Evolutionary conservation across 768 basidiomycete genomes (phyloP).

Genomic region (Thelephora ganbajun): DNA sequence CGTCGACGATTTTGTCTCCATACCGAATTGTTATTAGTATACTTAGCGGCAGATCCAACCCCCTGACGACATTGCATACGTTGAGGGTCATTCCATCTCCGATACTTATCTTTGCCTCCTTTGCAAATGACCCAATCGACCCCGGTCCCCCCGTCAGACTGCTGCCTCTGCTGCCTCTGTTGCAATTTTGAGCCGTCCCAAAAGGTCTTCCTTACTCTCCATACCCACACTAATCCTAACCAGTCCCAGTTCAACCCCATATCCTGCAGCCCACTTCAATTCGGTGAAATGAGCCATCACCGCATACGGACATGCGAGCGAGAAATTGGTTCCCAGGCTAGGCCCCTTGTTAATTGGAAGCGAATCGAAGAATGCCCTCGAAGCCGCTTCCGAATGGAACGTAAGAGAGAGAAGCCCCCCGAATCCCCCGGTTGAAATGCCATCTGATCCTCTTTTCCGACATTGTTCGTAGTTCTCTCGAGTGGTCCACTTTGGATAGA

Average conservation of each 20-base stretch:
- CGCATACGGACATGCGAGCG: constrained; percentile 86
- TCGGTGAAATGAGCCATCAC: constrained; percentile 85
- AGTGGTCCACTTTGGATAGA: constrained; percentile 78
- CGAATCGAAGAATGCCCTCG: constrained; percentile 72
- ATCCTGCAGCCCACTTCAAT: constrained; percentile 81
- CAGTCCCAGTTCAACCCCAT: constrained; percentile 71
- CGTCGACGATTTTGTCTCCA: too few species aligned
- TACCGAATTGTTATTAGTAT: too few species aligned
- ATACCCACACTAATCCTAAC: constrained; percentile 88
- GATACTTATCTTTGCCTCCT: too few species aligned
- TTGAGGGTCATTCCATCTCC: too few species aligned
- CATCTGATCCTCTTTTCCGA: constrained; percentile 25
- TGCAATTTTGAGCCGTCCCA: constrained; percentile 47
- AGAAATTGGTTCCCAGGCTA: constrained; percentile 89
- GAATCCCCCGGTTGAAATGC: constrained; percentile 21
- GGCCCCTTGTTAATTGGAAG: constrained; percentile 83
- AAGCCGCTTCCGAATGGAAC: constrained; percentile 57
- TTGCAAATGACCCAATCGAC: too few species aligned
- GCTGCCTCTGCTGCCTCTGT: constrained; percentile 53
- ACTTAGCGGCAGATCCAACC: too few species aligned
- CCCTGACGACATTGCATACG: too few species aligned
- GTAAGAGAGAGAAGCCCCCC: constrained; percentile 83
- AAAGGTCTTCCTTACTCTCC: constrained; percentile 51
- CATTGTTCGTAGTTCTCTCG: constrained; percentile 58
- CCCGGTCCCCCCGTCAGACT: too few species aligned